Conservation (phyloP, 352 stramenopile genomes). For the Pythium pyrilobum region DNA sequence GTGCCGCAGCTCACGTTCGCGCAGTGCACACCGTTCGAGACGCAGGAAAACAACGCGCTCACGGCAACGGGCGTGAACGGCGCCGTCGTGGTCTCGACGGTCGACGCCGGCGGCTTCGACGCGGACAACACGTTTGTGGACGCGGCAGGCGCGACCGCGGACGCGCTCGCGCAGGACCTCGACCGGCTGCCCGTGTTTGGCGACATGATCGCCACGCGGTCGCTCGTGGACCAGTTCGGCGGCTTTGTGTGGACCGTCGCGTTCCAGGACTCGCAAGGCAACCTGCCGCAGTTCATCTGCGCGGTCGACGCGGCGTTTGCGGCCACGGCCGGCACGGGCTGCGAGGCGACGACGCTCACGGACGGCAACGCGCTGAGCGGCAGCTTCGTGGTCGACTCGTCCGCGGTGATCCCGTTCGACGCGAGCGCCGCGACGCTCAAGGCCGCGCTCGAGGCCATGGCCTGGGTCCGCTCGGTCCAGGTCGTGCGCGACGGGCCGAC, state of each 20-base stretch:
- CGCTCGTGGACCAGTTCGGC: slow-evolving; percentile 57
- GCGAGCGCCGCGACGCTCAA: slow-evolving; percentile 43
- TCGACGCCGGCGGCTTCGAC: slow-evolving; percentile 50
- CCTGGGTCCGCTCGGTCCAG: slow-evolving; percentile 55
- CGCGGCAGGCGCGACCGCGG: slow-evolving; percentile 32
- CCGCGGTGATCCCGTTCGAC: slow-evolving; percentile 50
- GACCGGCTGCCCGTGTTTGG: slow-evolving; percentile 54
- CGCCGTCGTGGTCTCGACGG: slow-evolving; percentile 26
- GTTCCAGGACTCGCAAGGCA: slow-evolving; percentile 57
- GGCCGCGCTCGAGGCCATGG: slow-evolving; percentile 45
- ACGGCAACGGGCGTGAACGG: slow-evolving; percentile 29
- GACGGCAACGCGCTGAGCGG: slow-evolving; percentile 72
- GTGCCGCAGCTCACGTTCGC: slow-evolving; percentile 18
- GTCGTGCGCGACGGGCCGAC: slow-evolving; percentile 41
- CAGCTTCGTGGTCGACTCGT: slow-evolving; percentile 64
- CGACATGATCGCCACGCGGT: slow-evolving; percentile 52
- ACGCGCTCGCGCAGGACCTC: slow-evolving; percentile 39
- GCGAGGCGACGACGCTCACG: slow-evolving; percentile 56
- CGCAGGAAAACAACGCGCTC: slow-evolving; percentile 57
- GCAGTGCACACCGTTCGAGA: slow-evolving; percentile 50
- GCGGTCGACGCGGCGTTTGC: slow-evolving; percentile 39
- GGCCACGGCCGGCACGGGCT: slow-evolving; percentile 19
- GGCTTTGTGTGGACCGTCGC: slow-evolving; percentile 74
- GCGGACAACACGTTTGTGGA: slow-evolving; percentile 46
- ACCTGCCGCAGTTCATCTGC: slow-evolving; percentile 74